Evolutionary conservation across 129 eudicot species (phyloP).

Genomic region (Tagetes erecta): DNA sequence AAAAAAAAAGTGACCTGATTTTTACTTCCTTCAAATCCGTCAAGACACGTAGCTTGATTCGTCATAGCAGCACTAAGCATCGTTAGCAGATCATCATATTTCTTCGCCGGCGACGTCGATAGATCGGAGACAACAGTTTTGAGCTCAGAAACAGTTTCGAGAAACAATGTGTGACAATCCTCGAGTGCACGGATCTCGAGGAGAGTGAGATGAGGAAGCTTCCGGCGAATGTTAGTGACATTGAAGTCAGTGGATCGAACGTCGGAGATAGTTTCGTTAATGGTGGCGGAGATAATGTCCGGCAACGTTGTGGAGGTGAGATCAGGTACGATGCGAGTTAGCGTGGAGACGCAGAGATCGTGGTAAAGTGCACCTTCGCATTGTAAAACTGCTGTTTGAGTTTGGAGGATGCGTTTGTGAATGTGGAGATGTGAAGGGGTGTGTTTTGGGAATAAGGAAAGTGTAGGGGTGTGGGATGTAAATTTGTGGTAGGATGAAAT

Average conservation of each 20-base stretch:
- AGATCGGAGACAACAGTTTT: conserved; percentile 47
- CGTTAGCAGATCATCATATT: conserved; percentile 54
- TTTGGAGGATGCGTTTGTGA: conserved; percentile 44
- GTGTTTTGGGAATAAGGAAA: conserved; percentile 18
- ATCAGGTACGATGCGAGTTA: conserved; percentile 54
- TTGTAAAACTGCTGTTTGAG: conserved; percentile 43
- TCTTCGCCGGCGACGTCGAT: conserved; percentile 30
- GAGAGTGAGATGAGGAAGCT: conserved; percentile 33
- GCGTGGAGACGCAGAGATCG: conserved; percentile 70
- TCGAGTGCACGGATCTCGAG: conserved; percentile 60
- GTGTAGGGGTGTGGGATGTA: conserved; percentile 30
- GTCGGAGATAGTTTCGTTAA: conserved; percentile 52
- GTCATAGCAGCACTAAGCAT: conserved; percentile 87
- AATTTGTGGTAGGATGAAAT: conserved; percentile 20
- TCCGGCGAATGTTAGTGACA: conserved; percentile 51
- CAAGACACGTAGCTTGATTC: conserved; percentile 83
- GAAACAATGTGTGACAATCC: conserved; percentile 68
- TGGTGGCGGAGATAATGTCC: conserved; percentile 56
- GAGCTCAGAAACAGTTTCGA: conserved; percentile 55
- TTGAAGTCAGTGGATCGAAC: conserved; percentile 56
- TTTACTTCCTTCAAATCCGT: conserved; percentile 62
- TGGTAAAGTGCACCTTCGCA: conserved; percentile 72
- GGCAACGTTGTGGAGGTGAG: conserved; percentile 54
- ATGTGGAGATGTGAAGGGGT: conserved; percentile 36
- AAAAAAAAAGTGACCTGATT: conserved; percentile 23